phyloP scores from a whole-genome alignment of 352 stramenopile species.

The Pythium dissimile region DNA sequence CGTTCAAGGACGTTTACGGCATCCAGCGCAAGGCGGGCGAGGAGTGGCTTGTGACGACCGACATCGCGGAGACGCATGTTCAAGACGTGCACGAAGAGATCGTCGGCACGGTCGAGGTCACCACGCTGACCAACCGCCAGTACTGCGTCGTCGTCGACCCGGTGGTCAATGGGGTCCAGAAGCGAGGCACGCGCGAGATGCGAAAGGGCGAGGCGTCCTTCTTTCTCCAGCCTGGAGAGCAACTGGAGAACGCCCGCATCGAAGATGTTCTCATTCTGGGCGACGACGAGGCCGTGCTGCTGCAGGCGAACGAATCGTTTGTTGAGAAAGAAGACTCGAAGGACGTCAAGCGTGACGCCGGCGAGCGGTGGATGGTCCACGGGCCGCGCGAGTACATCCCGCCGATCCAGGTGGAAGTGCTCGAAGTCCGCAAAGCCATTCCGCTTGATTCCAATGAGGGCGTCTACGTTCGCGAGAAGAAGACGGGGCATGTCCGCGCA shows the following conservation, averaged over 20 bases:
- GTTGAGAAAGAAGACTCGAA: conserved; percentile 34
- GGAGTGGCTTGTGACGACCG: conserved; percentile 73
- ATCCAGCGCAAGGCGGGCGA: conserved; percentile 69
- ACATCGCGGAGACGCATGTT: conserved; percentile 71
- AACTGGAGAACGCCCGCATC: conserved; percentile 55
- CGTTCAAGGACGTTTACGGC: conserved; percentile 74
- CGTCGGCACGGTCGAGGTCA: conserved; percentile 49
- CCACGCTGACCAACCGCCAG: conserved; percentile 75
- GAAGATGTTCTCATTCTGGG: conserved; percentile 65
- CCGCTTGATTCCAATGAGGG: conserved; percentile 77
- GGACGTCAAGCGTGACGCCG: conserved; percentile 48
- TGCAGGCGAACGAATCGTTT: conserved; percentile 70
- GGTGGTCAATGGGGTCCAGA: conserved; percentile 58
- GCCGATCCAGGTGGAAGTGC: conserved; percentile 67
- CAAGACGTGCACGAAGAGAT: conserved; percentile 79
- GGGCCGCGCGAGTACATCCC: conserved; percentile 77
- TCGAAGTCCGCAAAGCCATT: conserved; percentile 75
- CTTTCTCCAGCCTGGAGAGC: conserved; percentile 65
- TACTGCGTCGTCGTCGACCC: conserved; percentile 81
- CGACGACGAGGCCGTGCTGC: conserved; percentile 74
- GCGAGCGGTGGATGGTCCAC: conserved; percentile 81
- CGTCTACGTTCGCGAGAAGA: conserved; percentile 78
- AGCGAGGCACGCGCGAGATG: conserved; percentile 65
- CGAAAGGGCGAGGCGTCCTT: conserved; percentile 71
- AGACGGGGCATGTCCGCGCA: conserved; percentile 66